Evolutionary conservation across 2,329 filamentous ascomycete species (phyloP).

Genomic region (Zymoseptoria crescenta): DNA sequence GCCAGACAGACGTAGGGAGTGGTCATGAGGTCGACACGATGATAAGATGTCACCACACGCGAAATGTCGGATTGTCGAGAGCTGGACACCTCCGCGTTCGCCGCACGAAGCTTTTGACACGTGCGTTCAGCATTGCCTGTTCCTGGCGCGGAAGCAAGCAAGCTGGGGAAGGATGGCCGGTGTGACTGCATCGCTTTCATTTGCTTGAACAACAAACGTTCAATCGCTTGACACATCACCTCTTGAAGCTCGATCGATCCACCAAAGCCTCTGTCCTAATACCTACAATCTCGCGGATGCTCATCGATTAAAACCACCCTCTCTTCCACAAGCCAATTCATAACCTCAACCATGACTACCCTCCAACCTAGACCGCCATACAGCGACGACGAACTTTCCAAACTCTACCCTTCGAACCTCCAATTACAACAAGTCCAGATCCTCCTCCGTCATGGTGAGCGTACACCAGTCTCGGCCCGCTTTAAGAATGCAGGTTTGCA

Average conservation of each 20-base stretch:
- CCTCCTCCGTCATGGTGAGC: conserved; percentile 48
- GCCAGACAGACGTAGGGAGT: conserved; percentile 2
- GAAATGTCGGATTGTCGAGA: background rate
- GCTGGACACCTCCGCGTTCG: background rate
- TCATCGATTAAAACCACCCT: conserved; percentile 1
- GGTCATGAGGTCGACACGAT: background rate
- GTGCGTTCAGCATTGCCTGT: background rate
- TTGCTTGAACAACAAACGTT: background rate
- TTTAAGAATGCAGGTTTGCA: conserved; percentile 58
- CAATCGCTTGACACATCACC: background rate
- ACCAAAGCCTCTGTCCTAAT: background rate
- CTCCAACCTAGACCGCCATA: conserved; percentile 69
- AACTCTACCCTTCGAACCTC: conserved; percentile 72
- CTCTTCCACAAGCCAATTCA: background rate
- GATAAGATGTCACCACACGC: background rate
- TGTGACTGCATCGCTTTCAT: background rate
- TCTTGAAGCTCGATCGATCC: background rate
- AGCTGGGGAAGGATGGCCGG: background rate
- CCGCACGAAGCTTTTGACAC: background rate
- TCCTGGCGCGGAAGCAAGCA: background rate
- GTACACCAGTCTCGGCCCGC: conserved; percentile 77
- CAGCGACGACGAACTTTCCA: conserved; percentile 66
- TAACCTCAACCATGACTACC: conserved; percentile 58
- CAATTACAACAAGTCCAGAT: conserved; percentile 87
- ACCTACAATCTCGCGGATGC: conserved; percentile 1